phyloP scores from a whole-genome alignment of 2,329 filamentous ascomycete genomes.

The Aschersonia sp. region DNA sequence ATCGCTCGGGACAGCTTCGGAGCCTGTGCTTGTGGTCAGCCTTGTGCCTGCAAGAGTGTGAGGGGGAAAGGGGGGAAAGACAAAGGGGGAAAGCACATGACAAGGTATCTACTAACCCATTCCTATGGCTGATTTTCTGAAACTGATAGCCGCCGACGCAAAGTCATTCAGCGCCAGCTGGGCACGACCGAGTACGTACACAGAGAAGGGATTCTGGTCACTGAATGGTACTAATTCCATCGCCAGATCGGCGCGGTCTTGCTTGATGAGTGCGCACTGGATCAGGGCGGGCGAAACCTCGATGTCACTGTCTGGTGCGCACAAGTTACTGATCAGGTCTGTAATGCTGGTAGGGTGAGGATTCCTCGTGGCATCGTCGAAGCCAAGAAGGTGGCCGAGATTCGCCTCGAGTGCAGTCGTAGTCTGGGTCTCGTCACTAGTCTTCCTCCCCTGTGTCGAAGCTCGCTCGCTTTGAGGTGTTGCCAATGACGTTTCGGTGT shows the following conservation, averaged over 20 bases:
- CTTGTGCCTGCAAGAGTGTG: not conserved
- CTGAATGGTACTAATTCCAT: constrained; percentile 41
- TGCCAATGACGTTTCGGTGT: constrained; percentile 39
- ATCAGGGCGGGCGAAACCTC: constrained; percentile 46
- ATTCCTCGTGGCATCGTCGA: constrained; percentile 34
- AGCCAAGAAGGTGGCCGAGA: constrained; percentile 48
- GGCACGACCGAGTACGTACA: constrained; percentile 75
- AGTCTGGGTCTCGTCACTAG: constrained; percentile 28
- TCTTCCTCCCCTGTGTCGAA: constrained; percentile 23
- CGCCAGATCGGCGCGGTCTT: constrained; percentile 44
- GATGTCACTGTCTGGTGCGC: constrained; percentile 49
- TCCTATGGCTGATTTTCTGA: constrained; percentile 70
- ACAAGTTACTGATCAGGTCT: constrained; percentile 51
- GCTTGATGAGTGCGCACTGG: constrained; percentile 47
- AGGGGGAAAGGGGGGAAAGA: too few relatives aligned
- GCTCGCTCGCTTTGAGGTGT: constrained; percentile 23
- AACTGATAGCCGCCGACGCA: constrained; percentile 56
- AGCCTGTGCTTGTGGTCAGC: constrained; percentile 18
- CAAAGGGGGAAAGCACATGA: not conserved
- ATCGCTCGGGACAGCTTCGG: constrained; percentile 29
- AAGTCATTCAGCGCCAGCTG: constrained; percentile 61
- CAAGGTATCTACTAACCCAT: constrained; percentile 46
- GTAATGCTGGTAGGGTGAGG: constrained; percentile 46
- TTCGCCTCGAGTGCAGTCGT: constrained; percentile 46
- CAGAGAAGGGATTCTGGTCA: constrained; percentile 46